phyloP scores from a whole-genome alignment of 495 filamentous ascomycete species.

The Pseudomonodictys pantanalensis region DNA sequence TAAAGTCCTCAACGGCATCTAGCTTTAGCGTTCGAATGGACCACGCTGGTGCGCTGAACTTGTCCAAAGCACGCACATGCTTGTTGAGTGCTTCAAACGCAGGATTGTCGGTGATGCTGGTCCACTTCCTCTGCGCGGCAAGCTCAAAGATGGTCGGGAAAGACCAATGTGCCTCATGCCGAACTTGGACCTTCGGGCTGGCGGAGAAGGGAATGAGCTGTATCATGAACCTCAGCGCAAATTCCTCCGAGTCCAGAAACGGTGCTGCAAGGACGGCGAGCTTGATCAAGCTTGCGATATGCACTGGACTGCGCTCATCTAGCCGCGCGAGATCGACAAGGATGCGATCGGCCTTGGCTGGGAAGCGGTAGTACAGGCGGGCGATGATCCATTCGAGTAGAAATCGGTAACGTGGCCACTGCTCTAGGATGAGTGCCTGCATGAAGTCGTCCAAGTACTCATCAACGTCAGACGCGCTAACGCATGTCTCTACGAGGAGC shows the following conservation, averaged over 20 bases:
- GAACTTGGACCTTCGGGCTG: conserved; percentile 40
- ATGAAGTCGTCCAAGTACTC: conserved; percentile 35
- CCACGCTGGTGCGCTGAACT: conserved; percentile 30
- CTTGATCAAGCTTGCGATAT: conserved; percentile 44
- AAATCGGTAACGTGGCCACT: conserved; percentile 46
- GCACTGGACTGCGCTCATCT: conserved; percentile 43
- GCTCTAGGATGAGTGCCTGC: conserved; percentile 42
- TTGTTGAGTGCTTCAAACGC: conserved; percentile 37
- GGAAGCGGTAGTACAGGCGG: conserved; percentile 38
- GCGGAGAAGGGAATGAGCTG: conserved; percentile 39
- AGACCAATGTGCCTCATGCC: conserved; percentile 47
- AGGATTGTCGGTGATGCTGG: conserved; percentile 33
- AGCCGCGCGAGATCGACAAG: conserved; percentile 22
- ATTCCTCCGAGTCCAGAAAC: conserved; percentile 34
- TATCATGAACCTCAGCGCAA: conserved; percentile 34
- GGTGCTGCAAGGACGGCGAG: conserved; percentile 41
- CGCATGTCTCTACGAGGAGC: conserved; percentile 36
- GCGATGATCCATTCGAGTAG: conserved; percentile 48
- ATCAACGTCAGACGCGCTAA: conserved; percentile 4
- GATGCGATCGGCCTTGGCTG: conserved; percentile 21
- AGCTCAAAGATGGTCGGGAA: conserved; percentile 38
- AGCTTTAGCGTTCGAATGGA: conserved; percentile 34
- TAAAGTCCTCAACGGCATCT: conserved; percentile 35
- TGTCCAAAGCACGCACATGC: conserved; percentile 36
- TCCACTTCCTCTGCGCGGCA: conserved; percentile 32